Conservation (phyloP, 164 flowering plant genomes). For the Platanus orientalis region DNA sequence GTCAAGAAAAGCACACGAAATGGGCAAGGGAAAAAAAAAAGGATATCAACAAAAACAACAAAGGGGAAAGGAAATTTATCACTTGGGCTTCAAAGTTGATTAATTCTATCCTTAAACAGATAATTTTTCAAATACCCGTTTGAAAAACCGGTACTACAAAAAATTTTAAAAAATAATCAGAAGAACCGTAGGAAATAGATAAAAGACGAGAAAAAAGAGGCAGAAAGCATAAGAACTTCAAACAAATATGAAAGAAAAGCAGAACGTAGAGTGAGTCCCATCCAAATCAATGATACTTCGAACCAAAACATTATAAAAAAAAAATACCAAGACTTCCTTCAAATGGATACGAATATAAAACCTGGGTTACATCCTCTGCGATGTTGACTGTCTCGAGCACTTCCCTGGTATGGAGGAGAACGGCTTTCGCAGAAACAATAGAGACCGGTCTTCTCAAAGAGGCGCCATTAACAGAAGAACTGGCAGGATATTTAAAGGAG, state of each 20-base stretch:
- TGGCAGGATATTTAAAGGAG: conserved; percentile 10
- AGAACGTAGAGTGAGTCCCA: not conserved
- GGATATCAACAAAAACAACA: no score
- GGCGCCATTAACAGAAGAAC: conserved; percentile 1
- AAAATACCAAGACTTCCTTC: not conserved
- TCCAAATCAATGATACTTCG: not conserved
- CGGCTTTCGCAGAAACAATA: conserved; percentile 17
- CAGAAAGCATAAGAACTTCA: no score
- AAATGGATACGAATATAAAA: conserved; percentile 5
- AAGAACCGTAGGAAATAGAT: no score
- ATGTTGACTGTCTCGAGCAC: conserved; percentile 53
- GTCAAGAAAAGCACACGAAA: no score
- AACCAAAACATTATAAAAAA: not conserved
- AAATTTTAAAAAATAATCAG: no score
- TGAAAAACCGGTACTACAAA: no score
- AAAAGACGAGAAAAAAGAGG: no score
- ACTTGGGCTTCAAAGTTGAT: no score
- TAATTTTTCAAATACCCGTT: no score
- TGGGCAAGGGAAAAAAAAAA: no score
- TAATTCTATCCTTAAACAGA: no score
- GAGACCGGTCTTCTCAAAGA: conserved; percentile 3
- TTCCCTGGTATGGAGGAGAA: conserved; percentile 15
- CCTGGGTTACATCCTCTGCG: conserved; percentile 83
- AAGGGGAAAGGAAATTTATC: no score
- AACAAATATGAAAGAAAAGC: not conserved